Base-by-base conservation (phyloP, 805 yeast species). In the Kodamaea nitidulidarum region DNA sequence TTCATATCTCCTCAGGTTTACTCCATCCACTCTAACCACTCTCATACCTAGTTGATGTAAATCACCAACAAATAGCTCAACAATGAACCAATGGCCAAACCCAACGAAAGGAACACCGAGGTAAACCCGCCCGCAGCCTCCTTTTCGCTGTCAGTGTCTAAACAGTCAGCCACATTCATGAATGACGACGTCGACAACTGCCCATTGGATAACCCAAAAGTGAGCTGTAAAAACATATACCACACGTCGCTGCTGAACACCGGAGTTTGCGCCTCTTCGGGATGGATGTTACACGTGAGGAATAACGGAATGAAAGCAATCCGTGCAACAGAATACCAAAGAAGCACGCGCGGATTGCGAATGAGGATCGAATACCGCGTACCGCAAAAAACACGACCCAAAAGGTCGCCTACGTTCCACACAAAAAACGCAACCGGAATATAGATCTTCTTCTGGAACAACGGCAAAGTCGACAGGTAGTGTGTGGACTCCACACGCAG, bases 91-190 rank as follows among this genome's bases (percentile, higher is more conserved):
- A 72, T 65, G 0, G 93, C 79, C 36, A 91, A 70, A 0, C 96
- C 96, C 8, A 79, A 54, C 40, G 90, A 80, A 37, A 90, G 74
- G 48, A 87, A 79, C 15, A 90, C 78, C 1, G 88, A 80, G 32
- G 95, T 81, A 56, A 90, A 85, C 3, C 97, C 97, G 32, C 96
- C 96, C 1, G 98, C 96, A 0, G 96, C 96, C 43, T 86, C 87
- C 56, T 79, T 80, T 52, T 87, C 91, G 15, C 73, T 72, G 24
- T 79, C 86, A 1, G 71, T 70, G 22, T 76, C 82, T 38, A 78
- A 65, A 41, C 70, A 73, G 12, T 70, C 65, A 0, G 84, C 81
- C 2, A 88, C 84, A 34, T 72, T 73, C 84, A 87, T 85, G 62
- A 91, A 87, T 41, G 87, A 75, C 18, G 87, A 75, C 5, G 95